Evolutionary conservation across 768 basidiomycete genomes (phyloP), one percentile per base, ranked within the genome.

Genomic region (Termitomyces heimii): DNA sequence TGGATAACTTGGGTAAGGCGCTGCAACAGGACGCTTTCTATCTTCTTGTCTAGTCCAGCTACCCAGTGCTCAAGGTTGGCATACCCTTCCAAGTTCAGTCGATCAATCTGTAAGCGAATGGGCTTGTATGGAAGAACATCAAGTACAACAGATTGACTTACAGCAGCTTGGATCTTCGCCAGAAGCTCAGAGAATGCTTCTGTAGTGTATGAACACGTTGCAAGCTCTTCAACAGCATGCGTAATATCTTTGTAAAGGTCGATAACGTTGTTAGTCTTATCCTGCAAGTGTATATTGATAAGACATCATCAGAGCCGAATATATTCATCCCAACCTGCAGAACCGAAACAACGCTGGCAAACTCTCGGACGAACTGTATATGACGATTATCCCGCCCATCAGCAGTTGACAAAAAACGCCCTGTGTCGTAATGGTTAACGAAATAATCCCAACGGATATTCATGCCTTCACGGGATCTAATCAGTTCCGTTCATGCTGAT

Each of bases 381-480:
- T 98, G 96, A 59, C 92, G 79, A 66, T 87, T 94, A 66, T 97
- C 94, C 31, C 79, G 70, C 18, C 84, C 87, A 63, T 94, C 92
- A n/a, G 84, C 76, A 47, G 80, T 77, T 0, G 88, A 76, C 7
- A 89, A 80, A 67, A 86, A 92, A 57, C 92, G 80, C 16, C 84
- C 79, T 4, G 88, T 82, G 62, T 96, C 94, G 67, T 93, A 98
- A 54, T 94, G 90, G 66, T 91, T 96, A 64, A 98, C 89, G 65
- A 98, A 94, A 72, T 93, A 82, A 68, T 98, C 97, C 97, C 97
- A 99, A 26, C 91, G 87, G 56, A 96, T 91, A 65, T 82, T 83
- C 89, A 99, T 96, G 28, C 96, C 95, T 96, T 46, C n/a, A 10
- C 42, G 28, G 39, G 16, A 14, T 35, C 16, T 18, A 8, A 53